phyloP scores from a whole-genome alignment of 1,284 basidiomycete species.

The Sporisorium scitamineum region DNA sequence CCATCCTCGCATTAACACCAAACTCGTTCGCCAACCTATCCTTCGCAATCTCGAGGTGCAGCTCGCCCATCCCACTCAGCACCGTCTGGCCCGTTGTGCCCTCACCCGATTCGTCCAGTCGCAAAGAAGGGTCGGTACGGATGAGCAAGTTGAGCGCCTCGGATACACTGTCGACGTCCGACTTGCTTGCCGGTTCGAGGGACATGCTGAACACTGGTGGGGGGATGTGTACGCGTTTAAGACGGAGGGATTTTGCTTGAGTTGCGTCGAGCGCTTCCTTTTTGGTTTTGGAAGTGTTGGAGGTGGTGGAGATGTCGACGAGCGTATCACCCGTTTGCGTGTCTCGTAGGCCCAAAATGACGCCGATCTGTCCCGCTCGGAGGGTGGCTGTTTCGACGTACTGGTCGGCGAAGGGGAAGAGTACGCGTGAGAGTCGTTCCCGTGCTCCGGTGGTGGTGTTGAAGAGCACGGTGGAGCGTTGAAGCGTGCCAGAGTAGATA shows the following conservation, averaged over 20 bases:
- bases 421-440: conserved; percentile 81
- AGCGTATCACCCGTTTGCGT: conserved; percentile 91
- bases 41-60: conserved; percentile 88
- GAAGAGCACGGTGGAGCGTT: conserved; percentile 77
- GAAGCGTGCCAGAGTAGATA: conserved; percentile 80
- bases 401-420: conserved; percentile 83
- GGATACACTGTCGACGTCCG: conserved; percentile 80
- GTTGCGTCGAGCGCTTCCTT: conserved; percentile 2
- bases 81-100: conserved; percentile 80
- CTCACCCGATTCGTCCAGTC: conserved; percentile 70
- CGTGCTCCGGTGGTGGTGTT: conserved; percentile 79
- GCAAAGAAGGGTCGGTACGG: conserved; percentile 87
- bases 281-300: background rate
- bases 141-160: conserved; percentile 79
- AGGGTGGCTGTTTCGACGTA: conserved; percentile 83
- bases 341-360: conserved; percentile 82
- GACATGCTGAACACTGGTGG: conserved; percentile 76
- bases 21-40: conserved; percentile 83
- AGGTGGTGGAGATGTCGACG: conserved; percentile 46
- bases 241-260: conserved; percentile 67
- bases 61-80: conserved; percentile 83
- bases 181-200: conserved; percentile 63
- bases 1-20: conserved; percentile 81
- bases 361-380: conserved; percentile 84
- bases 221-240: conserved; percentile 82